Evolutionary conservation across 2,329 filamentous ascomycete species (phyloP).

Genomic region (Lasiodiplodia citricola): DNA sequence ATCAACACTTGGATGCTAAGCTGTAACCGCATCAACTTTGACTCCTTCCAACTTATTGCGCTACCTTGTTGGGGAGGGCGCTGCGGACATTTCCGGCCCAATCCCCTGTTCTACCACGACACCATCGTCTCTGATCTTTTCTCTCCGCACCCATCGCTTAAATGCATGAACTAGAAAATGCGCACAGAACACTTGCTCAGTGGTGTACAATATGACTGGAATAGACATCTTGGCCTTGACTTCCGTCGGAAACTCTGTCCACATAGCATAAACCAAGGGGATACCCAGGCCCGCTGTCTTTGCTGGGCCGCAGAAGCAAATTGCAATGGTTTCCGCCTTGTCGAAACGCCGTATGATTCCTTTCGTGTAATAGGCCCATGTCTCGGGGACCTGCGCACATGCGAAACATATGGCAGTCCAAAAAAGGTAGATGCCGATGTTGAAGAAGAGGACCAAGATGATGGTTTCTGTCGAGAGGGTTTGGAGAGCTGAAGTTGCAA

Average conservation of each 20-base stretch:
- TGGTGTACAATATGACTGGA: slow-evolving; percentile 24
- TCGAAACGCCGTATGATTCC: slow-evolving; percentile 9
- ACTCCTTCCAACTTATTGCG: too few relatives aligned
- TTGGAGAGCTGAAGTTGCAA: slow-evolving; percentile 22
- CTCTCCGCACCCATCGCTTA: slow-evolving; percentile 18
- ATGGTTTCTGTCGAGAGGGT: slow-evolving; percentile 13
- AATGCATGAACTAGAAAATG: slow-evolving; percentile 22
- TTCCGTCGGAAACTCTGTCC: slow-evolving; percentile 4
- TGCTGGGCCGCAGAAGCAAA: slow-evolving; percentile 26
- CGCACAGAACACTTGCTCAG: slow-evolving; percentile 26
- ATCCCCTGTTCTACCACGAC: not conserved
- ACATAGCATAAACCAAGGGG: slow-evolving; percentile 26
- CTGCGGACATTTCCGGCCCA: not conserved
- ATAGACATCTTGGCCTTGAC: slow-evolving; percentile 24
- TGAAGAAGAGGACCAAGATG: slow-evolving; percentile 24
- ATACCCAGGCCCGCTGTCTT: slow-evolving; percentile 25
- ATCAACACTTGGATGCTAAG: too few relatives aligned
- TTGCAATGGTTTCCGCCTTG: slow-evolving; percentile 23
- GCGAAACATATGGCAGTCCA: slow-evolving; percentile 24
- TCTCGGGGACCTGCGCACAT: slow-evolving; percentile 6
- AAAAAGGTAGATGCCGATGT: slow-evolving; percentile 26
- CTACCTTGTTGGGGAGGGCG: not conserved
- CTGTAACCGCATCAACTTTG: too few relatives aligned
- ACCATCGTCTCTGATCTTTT: slow-evolving; percentile 11
- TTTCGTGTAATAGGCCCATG: not conserved